phyloP scores from a whole-genome alignment of 352 stramenopile species.

The Phytophthora meadii region DNA sequence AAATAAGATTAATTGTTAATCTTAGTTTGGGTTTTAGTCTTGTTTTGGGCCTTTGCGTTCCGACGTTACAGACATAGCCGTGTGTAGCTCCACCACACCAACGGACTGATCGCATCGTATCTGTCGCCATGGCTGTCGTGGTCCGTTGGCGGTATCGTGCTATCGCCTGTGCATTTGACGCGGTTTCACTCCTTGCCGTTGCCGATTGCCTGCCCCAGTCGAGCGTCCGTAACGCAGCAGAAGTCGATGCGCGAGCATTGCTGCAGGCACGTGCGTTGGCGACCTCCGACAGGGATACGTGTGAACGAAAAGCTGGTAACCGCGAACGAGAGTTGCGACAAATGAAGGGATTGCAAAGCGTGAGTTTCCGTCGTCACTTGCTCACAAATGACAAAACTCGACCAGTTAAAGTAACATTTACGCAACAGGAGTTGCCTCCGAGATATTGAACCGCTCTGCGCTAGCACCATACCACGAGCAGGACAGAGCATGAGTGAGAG shows the following conservation, averaged over 20 bases:
- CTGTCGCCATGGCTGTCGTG: background rate
- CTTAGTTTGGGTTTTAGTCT: no score
- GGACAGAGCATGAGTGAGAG: conserved; percentile 11
- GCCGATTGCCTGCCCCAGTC: background rate
- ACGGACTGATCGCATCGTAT: background rate
- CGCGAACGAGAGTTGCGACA: background rate
- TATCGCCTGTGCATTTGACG: background rate
- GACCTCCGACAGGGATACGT: no score
- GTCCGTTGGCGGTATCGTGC: background rate
- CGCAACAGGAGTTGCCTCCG: conserved; percentile 8
- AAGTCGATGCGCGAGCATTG: no score
- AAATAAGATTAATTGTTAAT: no score
- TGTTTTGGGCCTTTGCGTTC: conserved; percentile 1
- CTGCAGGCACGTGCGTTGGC: no score
- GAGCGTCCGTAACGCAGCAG: no score
- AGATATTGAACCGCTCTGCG: conserved; percentile 20
- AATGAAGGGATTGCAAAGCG: background rate
- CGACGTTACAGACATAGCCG: background rate
- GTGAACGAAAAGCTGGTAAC: no score
- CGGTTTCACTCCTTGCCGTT: background rate
- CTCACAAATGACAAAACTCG: no score
- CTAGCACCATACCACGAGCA: conserved; percentile 30
- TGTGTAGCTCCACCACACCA: background rate
- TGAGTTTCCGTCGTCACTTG: no score
- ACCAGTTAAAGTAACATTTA: background rate